Percentiles rank a stretch among this genome's conserved stretches.
These are phyloP conservation scores for Puccinia coronata DNA, from an alignment of 1,284 basidiomycete genomes.

Conservation along the genomic window DNA sequence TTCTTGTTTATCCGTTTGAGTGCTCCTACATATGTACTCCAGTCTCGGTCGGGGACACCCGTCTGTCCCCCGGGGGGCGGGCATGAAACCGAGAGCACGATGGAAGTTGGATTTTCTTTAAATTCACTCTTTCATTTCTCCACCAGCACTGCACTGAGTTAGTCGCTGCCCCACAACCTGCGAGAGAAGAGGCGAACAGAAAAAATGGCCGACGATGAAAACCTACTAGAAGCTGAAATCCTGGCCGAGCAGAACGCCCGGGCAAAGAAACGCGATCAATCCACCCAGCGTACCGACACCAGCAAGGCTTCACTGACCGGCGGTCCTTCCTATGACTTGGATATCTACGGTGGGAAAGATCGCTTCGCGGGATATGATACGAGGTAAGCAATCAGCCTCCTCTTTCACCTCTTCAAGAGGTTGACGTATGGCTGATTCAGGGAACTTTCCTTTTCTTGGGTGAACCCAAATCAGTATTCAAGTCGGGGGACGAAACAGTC, in stretches of 20 bases:
- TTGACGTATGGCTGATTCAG: background rate
- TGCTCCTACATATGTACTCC: background rate
- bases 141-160: background rate
- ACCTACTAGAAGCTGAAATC: slow-evolving; percentile 46
- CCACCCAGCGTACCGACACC: slow-evolving; percentile 43
- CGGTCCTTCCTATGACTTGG: slow-evolving; percentile 47
- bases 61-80: too few relatives aligned
- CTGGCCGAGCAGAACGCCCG: slow-evolving; percentile 32
- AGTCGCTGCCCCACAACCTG: background rate
- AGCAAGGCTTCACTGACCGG: slow-evolving; percentile 43
- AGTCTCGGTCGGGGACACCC: too few relatives aligned
- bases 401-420: background rate
- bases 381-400: slow-evolving; percentile 2
- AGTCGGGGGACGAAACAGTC: slow-evolving; percentile 34
- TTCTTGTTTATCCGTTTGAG: background rate
- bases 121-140: background rate
- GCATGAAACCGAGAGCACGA: too few relatives aligned
- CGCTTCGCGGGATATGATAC: slow-evolving; percentile 47
- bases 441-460: background rate
- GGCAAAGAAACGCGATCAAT: slow-evolving; percentile 13
- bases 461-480: slow-evolving; percentile 31
- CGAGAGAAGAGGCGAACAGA: background rate
- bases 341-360: slow-evolving; percentile 46
- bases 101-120: too few relatives aligned
- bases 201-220: slow-evolving; percentile 43